A percentile compares a stretch with the other conserved stretches of the same genome.
phyloP scores from a whole-genome alignment of 1,139 yeast genomes.

The Debaryomycetaceae sp. region DNA sequence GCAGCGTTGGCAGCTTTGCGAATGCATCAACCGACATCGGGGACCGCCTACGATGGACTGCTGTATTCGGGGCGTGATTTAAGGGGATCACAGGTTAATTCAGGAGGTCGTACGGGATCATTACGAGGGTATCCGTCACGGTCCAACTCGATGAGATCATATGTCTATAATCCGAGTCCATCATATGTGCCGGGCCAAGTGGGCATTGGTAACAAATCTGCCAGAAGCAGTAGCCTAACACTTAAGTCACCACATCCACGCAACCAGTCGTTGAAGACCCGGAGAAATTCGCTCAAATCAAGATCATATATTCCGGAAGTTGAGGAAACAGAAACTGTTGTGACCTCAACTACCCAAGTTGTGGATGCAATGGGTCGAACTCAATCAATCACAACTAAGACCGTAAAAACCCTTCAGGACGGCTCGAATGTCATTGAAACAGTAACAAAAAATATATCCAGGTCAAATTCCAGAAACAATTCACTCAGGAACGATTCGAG shows the following conservation, averaged over 20 bases:
- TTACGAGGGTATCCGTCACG: constrained; percentile 13
- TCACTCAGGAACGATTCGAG: constrained; percentile 26
- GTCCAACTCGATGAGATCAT: constrained; percentile 31
- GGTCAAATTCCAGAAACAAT: constrained; percentile 33
- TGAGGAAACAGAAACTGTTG: constrained; percentile 20
- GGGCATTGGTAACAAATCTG: constrained; percentile 3
- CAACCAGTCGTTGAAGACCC: background rate
- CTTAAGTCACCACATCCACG: background rate
- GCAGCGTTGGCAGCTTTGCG: constrained; percentile 45
- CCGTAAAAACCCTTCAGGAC: constrained; percentile 39
- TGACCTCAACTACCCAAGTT: constrained; percentile 44
- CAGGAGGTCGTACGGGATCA: constrained; percentile 6
- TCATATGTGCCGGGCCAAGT: constrained; percentile 21
- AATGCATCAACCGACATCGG: constrained; percentile 21
- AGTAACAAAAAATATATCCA: constrained; percentile 40
- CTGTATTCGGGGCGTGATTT: background rate
- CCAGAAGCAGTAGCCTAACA: background rate
- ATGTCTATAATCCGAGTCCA: constrained; percentile 39
- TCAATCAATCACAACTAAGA: constrained; percentile 42
- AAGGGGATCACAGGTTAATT: background rate
- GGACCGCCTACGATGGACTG: constrained; percentile 1
- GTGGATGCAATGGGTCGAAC: constrained; percentile 44
- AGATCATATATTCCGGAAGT: constrained; percentile 5
- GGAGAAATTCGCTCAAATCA: background rate
- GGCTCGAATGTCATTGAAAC: constrained; percentile 47